phyloP scores from a whole-genome alignment of 1,284 basidiomycete species.

The Flammula alnicola region DNA sequence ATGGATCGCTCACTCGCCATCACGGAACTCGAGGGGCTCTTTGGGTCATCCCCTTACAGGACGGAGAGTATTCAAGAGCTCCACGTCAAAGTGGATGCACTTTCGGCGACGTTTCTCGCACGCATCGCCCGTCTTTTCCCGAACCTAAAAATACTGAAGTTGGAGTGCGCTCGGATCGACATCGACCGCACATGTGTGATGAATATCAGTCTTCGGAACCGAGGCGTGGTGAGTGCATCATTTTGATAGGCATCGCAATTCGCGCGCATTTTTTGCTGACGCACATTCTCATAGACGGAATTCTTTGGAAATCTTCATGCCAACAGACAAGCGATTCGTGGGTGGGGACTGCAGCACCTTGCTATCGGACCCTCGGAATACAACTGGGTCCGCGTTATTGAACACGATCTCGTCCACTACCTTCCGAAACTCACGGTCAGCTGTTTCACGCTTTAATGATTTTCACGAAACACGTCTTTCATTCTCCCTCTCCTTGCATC shows the following conservation, averaged over 20 bases:
- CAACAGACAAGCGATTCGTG: neutral
- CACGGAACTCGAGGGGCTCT: constrained; percentile 33
- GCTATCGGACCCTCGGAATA: constrained; percentile 8
- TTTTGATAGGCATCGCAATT: constrained; percentile 1
- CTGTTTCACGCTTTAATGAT: constrained; percentile 5
- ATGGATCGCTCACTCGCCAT: constrained; percentile 35
- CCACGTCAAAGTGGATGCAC: constrained; percentile 33
- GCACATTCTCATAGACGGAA: neutral
- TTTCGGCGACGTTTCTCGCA: constrained; percentile 36
- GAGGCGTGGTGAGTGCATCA: neutral
- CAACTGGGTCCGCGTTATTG: constrained; percentile 5
- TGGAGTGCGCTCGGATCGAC: constrained; percentile 23
- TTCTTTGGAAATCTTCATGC: constrained; percentile 10
- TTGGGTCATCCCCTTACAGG: constrained; percentile 23
- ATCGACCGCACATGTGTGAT: neutral
- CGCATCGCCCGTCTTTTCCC: constrained; percentile 35
- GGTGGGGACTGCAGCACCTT: constrained; percentile 14
- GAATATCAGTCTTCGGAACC: neutral
- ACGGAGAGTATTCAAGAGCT: constrained; percentile 27
- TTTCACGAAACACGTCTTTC: neutral
- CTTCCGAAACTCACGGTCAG: constrained; percentile 14
- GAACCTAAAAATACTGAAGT: constrained; percentile 28
- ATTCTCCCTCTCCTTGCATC: neutral
- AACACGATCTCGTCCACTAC: constrained; percentile 9
- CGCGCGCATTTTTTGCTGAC: neutral